A percentile compares a stretch with the other conserved stretches of the same genome.
Evolutionary conservation across 164 flowering plant genomes (phyloP).

Genomic region (Macadamia integrifolia): DNA sequence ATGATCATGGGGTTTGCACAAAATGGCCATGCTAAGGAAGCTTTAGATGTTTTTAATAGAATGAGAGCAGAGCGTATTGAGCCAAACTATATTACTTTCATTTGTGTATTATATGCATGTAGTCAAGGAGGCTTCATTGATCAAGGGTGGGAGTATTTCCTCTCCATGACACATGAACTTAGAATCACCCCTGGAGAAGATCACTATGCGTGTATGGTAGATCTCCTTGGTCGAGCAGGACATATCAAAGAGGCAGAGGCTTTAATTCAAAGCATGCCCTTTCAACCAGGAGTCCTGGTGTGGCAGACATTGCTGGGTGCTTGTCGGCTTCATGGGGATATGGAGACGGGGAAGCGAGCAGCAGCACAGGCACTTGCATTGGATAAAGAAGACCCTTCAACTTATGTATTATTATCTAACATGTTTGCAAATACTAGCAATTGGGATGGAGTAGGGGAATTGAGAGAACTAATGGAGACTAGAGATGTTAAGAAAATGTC

Average conservation of each 20-base stretch:
- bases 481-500: slow-evolving; percentile 56
- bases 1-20: slow-evolving; percentile 78
- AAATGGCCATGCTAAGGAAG: slow-evolving; percentile 51
- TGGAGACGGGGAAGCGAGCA: slow-evolving; percentile 54
- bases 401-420: slow-evolving; percentile 61
- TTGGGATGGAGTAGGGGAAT: slow-evolving; percentile 45
- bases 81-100: slow-evolving; percentile 66
- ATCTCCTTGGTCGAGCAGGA: slow-evolving; percentile 64
- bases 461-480: slow-evolving; percentile 49
- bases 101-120: slow-evolving; percentile 76
- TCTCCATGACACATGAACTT: slow-evolving; percentile 39
- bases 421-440: slow-evolving; percentile 47
- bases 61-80: slow-evolving; percentile 38
- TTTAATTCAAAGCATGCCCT: slow-evolving; percentile 51
- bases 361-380: slow-evolving; percentile 45
- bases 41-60: slow-evolving; percentile 46
- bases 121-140: slow-evolving; percentile 60
- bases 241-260: slow-evolving; percentile 55
- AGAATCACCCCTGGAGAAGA: slow-evolving; percentile 66
- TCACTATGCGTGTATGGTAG: slow-evolving; percentile 75
- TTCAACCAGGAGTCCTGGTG: slow-evolving; percentile 45
- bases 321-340: slow-evolving; percentile 53
- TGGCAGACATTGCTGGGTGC: slow-evolving; percentile 81
- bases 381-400: slow-evolving; percentile 51
- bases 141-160: slow-evolving; percentile 55